Conservation (phyloP, 2,329 filamentous ascomycete species). For the Aspergillus pseudoglaucus region DNA sequence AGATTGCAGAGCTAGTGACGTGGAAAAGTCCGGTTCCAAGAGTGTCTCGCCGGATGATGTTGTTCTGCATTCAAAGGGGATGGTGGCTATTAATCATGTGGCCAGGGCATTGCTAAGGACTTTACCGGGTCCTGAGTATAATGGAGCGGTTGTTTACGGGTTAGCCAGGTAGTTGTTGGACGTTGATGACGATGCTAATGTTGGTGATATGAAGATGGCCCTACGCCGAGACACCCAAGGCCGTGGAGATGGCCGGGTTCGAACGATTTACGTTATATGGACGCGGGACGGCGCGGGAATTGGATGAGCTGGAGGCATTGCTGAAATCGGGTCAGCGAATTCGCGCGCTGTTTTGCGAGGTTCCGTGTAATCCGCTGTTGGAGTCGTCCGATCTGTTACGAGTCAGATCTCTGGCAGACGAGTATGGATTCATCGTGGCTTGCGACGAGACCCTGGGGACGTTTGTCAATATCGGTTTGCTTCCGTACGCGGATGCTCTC, state of each 20-base stretch:
- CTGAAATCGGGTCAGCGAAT: conserved; percentile 7
- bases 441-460: conserved; percentile 35
- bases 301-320: conserved; percentile 10
- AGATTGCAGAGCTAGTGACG: not conserved
- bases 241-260: not conserved
- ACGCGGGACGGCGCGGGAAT: conserved; percentile 7
- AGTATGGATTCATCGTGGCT: conserved; percentile 26
- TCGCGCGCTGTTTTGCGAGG: conserved; percentile 45
- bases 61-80: conserved; percentile 4
- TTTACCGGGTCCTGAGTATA: not conserved
- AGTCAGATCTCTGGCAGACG: conserved; percentile 38
- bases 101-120: not conserved
- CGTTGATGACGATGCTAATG: not conserved
- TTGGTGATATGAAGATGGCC: conserved; percentile 1
- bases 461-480: conserved; percentile 40
- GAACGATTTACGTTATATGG: conserved; percentile 4
- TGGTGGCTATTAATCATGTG: conserved; percentile 4
- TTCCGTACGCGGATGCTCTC: conserved; percentile 45
- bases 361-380: conserved; percentile 44
- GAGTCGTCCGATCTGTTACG: conserved; percentile 36
- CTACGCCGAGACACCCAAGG: conserved; percentile 2
- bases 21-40: not conserved
- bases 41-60: not conserved
- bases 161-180: not conserved
- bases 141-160: conserved; percentile 5